A percentile compares a stretch with the other conserved stretches of the same genome.
These are phyloP conservation scores for Rubia peregrina DNA, from an alignment of 305 asterid genomes.

Conservation along the genomic window DNA sequence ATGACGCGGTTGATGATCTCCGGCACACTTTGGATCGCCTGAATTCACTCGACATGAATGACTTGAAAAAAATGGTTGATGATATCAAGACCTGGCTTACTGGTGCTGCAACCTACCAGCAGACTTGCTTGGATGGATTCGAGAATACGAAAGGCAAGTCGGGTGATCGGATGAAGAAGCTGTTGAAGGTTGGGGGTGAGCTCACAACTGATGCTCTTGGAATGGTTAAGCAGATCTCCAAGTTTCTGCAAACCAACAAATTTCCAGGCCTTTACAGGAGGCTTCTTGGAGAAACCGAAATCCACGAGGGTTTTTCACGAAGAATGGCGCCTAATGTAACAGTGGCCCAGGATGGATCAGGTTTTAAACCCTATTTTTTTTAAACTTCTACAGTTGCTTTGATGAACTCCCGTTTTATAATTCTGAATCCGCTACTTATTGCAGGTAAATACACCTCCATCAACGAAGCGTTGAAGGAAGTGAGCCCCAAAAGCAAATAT, in stretches of 20 bases:
- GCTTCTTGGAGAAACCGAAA: slow-evolving; percentile 28
- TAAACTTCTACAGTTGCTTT: no score
- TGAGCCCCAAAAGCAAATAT: slow-evolving; percentile 27
- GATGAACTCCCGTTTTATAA: background rate
- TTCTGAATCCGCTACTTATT: background rate
- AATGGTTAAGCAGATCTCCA: slow-evolving; percentile 40
- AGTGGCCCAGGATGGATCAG: slow-evolving; percentile 63
- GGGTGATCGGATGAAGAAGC: slow-evolving; percentile 37
- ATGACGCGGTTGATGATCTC: slow-evolving; percentile 39
- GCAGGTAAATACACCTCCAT: slow-evolving; percentile 48
- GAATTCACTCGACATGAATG: slow-evolving; percentile 13
- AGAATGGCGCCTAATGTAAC: slow-evolving; percentile 37
- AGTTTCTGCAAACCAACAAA: slow-evolving; percentile 27
- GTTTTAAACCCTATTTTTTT: background rate
- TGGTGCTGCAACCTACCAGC: slow-evolving; percentile 20
- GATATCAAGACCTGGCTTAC: slow-evolving; percentile 60
- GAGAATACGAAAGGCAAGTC: slow-evolving; percentile 55
- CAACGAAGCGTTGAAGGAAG: slow-evolving; percentile 29
- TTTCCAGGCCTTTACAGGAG: slow-evolving; percentile 31
- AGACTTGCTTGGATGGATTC: slow-evolving; percentile 73
- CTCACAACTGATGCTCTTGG: slow-evolving; percentile 71
- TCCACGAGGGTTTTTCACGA: slow-evolving; percentile 15
- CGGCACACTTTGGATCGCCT: slow-evolving; percentile 20
- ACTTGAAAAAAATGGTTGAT: slow-evolving; percentile 19
- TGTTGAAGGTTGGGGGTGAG: slow-evolving; percentile 37